phyloP scores from a whole-genome alignment of 2,329 filamentous ascomycete species.

The Verticillium dahliae region DNA sequence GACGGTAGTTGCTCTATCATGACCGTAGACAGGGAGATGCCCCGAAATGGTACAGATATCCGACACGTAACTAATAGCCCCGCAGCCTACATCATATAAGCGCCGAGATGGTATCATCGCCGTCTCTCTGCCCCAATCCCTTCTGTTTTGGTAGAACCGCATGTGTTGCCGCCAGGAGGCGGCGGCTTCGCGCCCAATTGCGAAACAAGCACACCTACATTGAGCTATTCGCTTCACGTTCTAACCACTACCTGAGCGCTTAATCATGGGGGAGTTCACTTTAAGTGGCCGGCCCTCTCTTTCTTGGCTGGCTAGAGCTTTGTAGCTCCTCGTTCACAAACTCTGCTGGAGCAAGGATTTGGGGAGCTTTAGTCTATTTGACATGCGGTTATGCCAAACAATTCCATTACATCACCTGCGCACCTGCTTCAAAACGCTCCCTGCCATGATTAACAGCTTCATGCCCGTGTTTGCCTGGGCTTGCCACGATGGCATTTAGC shows the following conservation, averaged over 20 bases:
- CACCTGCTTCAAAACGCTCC: too few species aligned
- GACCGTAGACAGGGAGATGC: background rate
- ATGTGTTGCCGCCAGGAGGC: background rate
- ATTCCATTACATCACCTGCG: too few species aligned
- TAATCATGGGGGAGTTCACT: background rate
- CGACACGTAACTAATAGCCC: background rate
- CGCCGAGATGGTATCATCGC: background rate
- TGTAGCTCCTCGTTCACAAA: too few species aligned
- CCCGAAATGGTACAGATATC: background rate
- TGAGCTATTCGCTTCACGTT: background rate
- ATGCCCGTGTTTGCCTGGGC: too few species aligned
- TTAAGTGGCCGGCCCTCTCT: too few species aligned
- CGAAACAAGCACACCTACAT: background rate
- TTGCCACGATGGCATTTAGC: too few species aligned
- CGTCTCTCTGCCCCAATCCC: background rate
- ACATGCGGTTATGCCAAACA: too few species aligned
- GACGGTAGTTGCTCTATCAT: background rate
- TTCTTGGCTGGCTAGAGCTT: background rate
- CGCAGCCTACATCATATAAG: background rate
- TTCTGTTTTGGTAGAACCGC: background rate
- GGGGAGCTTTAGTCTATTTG: too few species aligned
- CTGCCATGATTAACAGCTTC: too few species aligned
- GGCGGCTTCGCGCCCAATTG: background rate
- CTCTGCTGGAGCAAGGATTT: too few species aligned
- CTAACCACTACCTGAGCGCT: background rate